These are phyloP conservation scores for Aspergillus taichungensis DNA, from an alignment of 495 filamentous ascomycete species.

Conservation along the genomic window DNA sequence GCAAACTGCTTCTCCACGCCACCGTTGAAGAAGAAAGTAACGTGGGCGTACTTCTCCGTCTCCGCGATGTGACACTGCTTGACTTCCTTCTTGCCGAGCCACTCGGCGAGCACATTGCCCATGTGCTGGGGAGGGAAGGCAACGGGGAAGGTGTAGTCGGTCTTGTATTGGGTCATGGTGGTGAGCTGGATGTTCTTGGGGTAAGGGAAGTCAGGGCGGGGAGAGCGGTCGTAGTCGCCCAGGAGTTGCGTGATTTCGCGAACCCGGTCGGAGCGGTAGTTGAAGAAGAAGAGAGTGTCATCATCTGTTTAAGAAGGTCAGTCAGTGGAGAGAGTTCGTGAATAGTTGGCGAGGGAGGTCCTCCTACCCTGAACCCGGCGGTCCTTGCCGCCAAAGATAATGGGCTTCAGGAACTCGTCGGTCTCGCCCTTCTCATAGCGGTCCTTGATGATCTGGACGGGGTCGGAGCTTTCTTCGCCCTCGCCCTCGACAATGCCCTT, in stretches of 20 bases:
- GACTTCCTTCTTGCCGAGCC: slow-evolving; percentile 76
- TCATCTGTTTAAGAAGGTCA: slow-evolving; percentile 45
- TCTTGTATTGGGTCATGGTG: slow-evolving; percentile 99
- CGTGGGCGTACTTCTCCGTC: slow-evolving; percentile 99
- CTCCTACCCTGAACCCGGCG: slow-evolving; percentile 67
- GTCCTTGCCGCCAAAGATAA: slow-evolving; percentile 83
- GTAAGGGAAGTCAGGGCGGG: slow-evolving; percentile 85
- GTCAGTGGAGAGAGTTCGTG: slow-evolving; percentile 3
- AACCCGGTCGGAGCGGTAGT: slow-evolving; percentile 97
- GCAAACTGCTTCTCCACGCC: slow-evolving; percentile 96
- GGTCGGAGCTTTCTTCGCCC: slow-evolving; percentile 75
- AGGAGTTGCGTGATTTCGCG: slow-evolving; percentile 94
- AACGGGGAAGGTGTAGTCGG: slow-evolving; percentile 83
- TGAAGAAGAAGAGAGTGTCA: slow-evolving; percentile 99
- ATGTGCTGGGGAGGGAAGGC: slow-evolving; percentile 93
- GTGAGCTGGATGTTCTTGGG: slow-evolving; percentile 84
- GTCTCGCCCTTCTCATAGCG: slow-evolving; percentile 81
- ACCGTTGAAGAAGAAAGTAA: slow-evolving; percentile 99
- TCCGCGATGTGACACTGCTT: slow-evolving; percentile 95
- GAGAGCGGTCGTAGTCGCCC: slow-evolving; percentile 83
- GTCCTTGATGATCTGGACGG: slow-evolving; percentile 76
- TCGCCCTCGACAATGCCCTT: slow-evolving; percentile 80
- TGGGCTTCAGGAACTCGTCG: slow-evolving; percentile 97
- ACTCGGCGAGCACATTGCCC: slow-evolving; percentile 94
- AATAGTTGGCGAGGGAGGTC: neutral